These are phyloP conservation scores for Chenopodium formosanum DNA, from an alignment of 148 eudicot species.

Conservation along the genomic window DNA sequence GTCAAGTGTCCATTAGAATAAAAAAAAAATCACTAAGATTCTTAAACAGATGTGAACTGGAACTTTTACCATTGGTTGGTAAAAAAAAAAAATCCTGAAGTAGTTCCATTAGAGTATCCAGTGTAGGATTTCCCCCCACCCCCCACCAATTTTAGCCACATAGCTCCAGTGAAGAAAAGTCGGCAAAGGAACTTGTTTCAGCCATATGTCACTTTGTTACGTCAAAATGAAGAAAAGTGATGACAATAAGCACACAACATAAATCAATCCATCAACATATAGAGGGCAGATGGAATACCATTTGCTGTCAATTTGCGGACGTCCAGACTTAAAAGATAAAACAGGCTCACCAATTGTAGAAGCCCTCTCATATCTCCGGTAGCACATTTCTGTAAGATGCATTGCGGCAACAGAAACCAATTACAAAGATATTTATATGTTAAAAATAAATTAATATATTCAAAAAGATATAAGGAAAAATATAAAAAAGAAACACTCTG, in stretches of 20 bases:
- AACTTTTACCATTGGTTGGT: background rate
- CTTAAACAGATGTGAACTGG: background rate
- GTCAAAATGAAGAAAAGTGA: background rate
- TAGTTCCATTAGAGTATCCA: background rate
- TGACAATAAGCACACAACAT: background rate
- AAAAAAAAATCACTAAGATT: background rate
- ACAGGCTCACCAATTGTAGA: constrained; percentile 64
- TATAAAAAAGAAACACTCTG: background rate
- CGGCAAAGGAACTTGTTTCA: background rate
- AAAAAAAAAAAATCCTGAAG: background rate
- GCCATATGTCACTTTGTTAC: constrained; percentile 6
- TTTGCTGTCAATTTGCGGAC: constrained; percentile 66
- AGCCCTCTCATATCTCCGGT: constrained; percentile 70
- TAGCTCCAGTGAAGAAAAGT: background rate
- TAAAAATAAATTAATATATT: no score
- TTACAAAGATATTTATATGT: background rate
- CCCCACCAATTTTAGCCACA: background rate
- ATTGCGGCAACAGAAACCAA: constrained; percentile 10
- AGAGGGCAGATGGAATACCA: constrained; percentile 53
- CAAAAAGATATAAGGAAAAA: no score
- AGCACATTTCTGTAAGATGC: constrained; percentile 71
- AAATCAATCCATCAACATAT: constrained; percentile 11
- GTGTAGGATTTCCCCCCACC: background rate
- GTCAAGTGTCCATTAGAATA: no score
- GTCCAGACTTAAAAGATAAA: constrained; percentile 60